These are phyloP conservation scores for Lentinula aciculospora DNA, from an alignment of 768 basidiomycete genomes.

Conservation along the genomic window DNA sequence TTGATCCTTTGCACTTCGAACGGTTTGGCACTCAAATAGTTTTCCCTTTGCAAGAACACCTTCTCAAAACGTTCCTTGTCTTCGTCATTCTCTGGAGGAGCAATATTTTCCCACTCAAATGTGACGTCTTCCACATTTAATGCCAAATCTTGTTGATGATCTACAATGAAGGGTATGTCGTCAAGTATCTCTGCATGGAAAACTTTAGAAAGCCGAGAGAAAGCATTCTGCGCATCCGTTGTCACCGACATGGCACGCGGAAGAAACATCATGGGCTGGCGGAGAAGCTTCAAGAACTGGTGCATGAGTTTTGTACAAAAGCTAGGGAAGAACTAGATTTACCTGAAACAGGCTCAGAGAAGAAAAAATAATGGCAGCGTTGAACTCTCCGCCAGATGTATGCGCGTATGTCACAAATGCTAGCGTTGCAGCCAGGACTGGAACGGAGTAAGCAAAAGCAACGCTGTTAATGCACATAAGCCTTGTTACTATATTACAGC, in stretches of 20 bases:
- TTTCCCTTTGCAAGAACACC: slow-evolving; percentile 9
- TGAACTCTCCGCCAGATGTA: slow-evolving; percentile 40
- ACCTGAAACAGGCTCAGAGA: slow-evolving; percentile 57
- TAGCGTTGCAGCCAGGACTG: slow-evolving; percentile 60
- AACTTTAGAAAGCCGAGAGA: slow-evolving; percentile 42
- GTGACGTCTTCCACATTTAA: slow-evolving; percentile 46
- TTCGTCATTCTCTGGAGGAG: slow-evolving; percentile 11
- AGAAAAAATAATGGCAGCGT: slow-evolving; percentile 65
- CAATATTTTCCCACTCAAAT: slow-evolving; percentile 56
- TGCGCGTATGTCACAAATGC: slow-evolving; percentile 63
- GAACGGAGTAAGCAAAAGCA: slow-evolving; percentile 52
- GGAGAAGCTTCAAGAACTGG: slow-evolving; percentile 43
- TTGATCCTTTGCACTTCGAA: slow-evolving; percentile 49
- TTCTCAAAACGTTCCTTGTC: slow-evolving; percentile 7
- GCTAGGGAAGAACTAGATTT: slow-evolving; percentile 4
- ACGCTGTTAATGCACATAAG: slow-evolving; percentile 25
- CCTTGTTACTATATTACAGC: too few relatives aligned
- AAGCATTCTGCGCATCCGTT: slow-evolving; percentile 60
- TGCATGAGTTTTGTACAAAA: neutral
- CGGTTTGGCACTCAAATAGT: slow-evolving; percentile 13
- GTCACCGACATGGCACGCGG: slow-evolving; percentile 57
- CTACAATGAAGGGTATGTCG: slow-evolving; percentile 34
- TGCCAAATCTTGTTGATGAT: slow-evolving; percentile 40
- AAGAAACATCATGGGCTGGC: slow-evolving; percentile 66
- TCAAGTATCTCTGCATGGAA: slow-evolving; percentile 52